A percentile compares a stretch with the other conserved stretches of the same genome.
These are phyloP conservation scores for Thraustochytrium sp. DNA, from an alignment of 352 stramenopile genomes.

Conservation along the genomic window DNA sequence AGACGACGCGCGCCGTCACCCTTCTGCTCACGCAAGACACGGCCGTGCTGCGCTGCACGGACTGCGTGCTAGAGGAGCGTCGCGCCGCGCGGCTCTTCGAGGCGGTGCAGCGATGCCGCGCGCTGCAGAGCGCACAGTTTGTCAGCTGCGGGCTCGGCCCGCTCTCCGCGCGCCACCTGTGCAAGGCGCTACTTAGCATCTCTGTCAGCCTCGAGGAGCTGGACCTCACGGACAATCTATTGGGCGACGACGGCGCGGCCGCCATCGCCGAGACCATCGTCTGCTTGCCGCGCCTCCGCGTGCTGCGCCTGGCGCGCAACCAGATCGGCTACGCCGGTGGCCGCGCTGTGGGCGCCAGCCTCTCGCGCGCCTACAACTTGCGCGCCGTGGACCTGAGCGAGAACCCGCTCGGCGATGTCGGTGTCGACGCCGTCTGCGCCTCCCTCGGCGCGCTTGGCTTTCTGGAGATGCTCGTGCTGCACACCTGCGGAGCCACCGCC, in stretches of 20 bases:
- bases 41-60: background rate
- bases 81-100: background rate
- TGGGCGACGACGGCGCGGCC: background rate
- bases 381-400: background rate
- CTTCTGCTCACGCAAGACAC: background rate
- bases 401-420: slow-evolving; percentile 8
- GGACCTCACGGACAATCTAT: slow-evolving; percentile 4
- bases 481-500: background rate
- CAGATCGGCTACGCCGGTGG: background rate
- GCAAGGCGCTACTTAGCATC: background rate
- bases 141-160: background rate
- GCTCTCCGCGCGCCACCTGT: background rate
- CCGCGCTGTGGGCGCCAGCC: background rate
- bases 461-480: background rate
- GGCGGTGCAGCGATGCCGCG: background rate
- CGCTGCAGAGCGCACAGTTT: background rate
- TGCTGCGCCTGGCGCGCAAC: background rate
- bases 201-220: background rate
- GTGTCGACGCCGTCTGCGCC: background rate
- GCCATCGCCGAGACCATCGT: slow-evolving; percentile 14
- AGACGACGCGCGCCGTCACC: background rate
- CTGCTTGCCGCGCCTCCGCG: background rate
- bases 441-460: background rate
- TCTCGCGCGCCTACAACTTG: background rate
- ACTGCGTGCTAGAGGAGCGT: background rate